Evolutionary conservation across 2,329 filamentous ascomycete species (phyloP).

Genomic region (Colletotrichum echinochloae): DNA sequence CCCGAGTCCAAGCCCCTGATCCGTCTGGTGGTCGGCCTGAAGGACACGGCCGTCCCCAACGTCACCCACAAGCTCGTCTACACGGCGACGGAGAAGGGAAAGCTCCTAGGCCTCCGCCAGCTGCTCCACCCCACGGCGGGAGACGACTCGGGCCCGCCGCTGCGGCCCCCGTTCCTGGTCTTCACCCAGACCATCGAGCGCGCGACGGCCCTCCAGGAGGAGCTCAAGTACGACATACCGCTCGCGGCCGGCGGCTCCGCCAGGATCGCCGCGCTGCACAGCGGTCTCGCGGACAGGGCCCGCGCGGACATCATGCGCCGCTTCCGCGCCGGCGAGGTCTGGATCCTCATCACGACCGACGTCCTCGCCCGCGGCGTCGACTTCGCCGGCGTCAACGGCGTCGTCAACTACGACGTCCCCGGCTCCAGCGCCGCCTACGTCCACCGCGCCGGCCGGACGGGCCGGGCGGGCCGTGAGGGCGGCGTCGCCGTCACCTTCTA

Average conservation of each 20-base stretch:
- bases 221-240: constrained; percentile 95
- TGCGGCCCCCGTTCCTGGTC: constrained; percentile 91
- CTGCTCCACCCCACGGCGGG: constrained; percentile 80
- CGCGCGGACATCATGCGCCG: constrained; percentile 86
- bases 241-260: constrained; percentile 85
- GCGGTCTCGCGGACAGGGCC: constrained; percentile 80
- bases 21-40: constrained; percentile 92
- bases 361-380: constrained; percentile 92
- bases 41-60: constrained; percentile 94
- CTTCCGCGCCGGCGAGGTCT: constrained; percentile 92
- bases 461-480: constrained; percentile 86
- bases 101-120: constrained; percentile 90
- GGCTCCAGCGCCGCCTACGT: constrained; percentile 92
- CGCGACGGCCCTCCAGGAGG: constrained; percentile 86
- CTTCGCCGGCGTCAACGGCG: constrained; percentile 93
- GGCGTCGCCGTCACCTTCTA: constrained; percentile 95
- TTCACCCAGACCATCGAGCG: constrained; percentile 97
- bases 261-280: constrained; percentile 91
- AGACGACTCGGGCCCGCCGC: constrained; percentile 65
- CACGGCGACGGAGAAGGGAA: constrained; percentile 92
- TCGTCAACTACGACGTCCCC: constrained; percentile 97
- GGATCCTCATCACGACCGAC: constrained; percentile 97
- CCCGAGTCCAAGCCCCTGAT: constrained; percentile 65
- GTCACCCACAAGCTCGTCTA: constrained; percentile 91
- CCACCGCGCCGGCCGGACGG: constrained; percentile 92